phyloP scores from a whole-genome alignment of 73 alveolate species.

The Diophrys sp. region DNA sequence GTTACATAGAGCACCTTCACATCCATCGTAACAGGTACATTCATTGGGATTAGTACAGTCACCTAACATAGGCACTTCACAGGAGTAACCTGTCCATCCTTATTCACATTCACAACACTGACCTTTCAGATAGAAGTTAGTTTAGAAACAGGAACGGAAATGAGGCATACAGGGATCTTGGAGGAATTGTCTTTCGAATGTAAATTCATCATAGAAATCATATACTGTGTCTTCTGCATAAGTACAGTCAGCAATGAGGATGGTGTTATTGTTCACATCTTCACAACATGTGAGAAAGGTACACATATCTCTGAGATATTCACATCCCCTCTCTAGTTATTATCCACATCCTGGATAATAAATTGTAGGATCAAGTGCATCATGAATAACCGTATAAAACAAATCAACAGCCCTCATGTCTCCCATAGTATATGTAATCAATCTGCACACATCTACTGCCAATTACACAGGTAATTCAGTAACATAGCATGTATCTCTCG shows the following conservation, averaged over 20 bases:
- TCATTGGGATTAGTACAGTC: slow-evolving; percentile 70
- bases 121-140: slow-evolving; percentile 41
- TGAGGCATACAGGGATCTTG: slow-evolving; percentile 41
- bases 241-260: slow-evolving; percentile 36
- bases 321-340: slow-evolving; percentile 60
- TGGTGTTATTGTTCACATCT: slow-evolving; percentile 43
- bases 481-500: slow-evolving; percentile 28
- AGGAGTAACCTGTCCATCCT: slow-evolving; percentile 87
- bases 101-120: slow-evolving; percentile 69
- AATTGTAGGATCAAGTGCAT: slow-evolving; percentile 40
- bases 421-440: slow-evolving; percentile 63
- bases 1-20: slow-evolving; percentile 74
- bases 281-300: slow-evolving; percentile 67
- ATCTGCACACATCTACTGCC: slow-evolving; percentile 31
- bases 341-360: slow-evolving; percentile 83
- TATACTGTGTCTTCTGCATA: slow-evolving; percentile 16
- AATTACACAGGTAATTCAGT: slow-evolving; percentile 25
- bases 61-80: slow-evolving; percentile 84
- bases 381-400: slow-evolving; percentile 43
- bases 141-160: slow-evolving; percentile 53
- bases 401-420: slow-evolving; percentile 59
- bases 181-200: slow-evolving; percentile 16
- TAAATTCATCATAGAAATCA: slow-evolving; percentile 40
- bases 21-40: slow-evolving; percentile 73
- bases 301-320: slow-evolving; percentile 56